These are phyloP conservation scores for Westerdykella ornata DNA, from an alignment of 2,329 filamentous ascomycete genomes.

Conservation along the genomic window DNA sequence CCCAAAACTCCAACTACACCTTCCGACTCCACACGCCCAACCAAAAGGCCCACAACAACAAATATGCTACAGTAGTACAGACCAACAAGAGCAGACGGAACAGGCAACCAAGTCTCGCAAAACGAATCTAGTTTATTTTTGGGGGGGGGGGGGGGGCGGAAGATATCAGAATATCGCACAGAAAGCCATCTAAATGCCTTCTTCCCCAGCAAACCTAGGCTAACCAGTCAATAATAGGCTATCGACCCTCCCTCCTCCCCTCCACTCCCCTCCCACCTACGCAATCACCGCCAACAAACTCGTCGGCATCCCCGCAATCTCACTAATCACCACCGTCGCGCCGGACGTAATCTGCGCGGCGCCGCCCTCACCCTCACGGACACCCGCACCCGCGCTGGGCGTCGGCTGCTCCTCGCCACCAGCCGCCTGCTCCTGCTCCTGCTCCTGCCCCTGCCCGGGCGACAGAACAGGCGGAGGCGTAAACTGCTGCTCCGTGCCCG, in stretches of 20 bases:
- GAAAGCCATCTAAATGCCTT: too few species aligned
- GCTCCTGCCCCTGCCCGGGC: not conserved
- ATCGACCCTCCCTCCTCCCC: not conserved
- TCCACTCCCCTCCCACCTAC: not conserved
- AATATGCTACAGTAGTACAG: too few species aligned
- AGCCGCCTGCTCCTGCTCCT: not conserved
- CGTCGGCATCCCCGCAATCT: constrained; percentile 11
- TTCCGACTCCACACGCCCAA: too few species aligned
- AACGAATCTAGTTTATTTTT: too few species aligned
- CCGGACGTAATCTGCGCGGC: constrained; percentile 8
- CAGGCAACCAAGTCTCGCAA: too few species aligned
- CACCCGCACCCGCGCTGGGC: not conserved
- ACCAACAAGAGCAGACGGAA: too few species aligned
- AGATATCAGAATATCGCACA: too few species aligned
- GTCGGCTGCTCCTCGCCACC: not conserved
- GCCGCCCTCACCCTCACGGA: not conserved
- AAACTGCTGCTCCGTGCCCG: constrained; percentile 8
- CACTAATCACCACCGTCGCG: constrained; percentile 10
- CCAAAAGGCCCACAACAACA: too few species aligned
- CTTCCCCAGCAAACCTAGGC: too few species aligned
- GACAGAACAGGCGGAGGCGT: not conserved
- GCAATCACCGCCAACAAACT: constrained; percentile 5
- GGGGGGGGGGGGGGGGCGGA: too few species aligned
- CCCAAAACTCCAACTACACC: too few species aligned
- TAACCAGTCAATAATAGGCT: too few species aligned